Conservation (phyloP, 2,329 filamentous ascomycete genomes). For the Cladosporium sp. region DNA sequence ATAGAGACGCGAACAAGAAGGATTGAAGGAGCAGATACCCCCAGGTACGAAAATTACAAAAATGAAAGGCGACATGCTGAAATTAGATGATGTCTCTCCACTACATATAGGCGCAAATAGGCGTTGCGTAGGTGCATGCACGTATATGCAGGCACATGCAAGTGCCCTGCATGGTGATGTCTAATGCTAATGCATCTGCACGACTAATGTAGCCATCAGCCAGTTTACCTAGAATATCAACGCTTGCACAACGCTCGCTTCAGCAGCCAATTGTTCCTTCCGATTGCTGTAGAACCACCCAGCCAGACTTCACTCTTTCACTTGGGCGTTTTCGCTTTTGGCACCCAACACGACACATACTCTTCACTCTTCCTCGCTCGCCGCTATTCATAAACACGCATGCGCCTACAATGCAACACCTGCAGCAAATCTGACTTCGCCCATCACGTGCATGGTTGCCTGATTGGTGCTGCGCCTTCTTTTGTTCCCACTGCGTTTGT, state of each 20-base stretch:
- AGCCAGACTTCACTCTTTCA: not conserved
- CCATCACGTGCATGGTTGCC: conserved; percentile 3
- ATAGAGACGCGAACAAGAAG: conserved; percentile 8
- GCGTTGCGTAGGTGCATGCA: not conserved
- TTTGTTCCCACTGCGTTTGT: not conserved
- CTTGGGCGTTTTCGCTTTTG: not conserved
- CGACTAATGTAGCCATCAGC: not conserved
- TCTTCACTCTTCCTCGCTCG: not conserved
- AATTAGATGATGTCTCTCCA: not conserved
- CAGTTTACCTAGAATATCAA: not conserved
- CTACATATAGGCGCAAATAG: not conserved
- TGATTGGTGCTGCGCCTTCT: conserved; percentile 10
- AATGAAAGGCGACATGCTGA: not conserved
- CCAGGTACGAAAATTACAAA: conserved; percentile 13
- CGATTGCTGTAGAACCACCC: not conserved
- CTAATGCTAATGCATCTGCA: not conserved
- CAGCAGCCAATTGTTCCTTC: not conserved
- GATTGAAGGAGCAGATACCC: conserved; percentile 14
- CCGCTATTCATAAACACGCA: not conserved
- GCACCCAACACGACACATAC: not conserved
- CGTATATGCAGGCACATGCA: not conserved
- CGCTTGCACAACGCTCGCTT: not conserved
- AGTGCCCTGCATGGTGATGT: not conserved
- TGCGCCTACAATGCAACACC: not conserved
- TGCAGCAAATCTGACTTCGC: not conserved